Evolutionary conservation across 1,284 basidiomycete species (phyloP), one percentile per base, ranked within the genome.

Genomic region (Rhizopogon parksii): DNA sequence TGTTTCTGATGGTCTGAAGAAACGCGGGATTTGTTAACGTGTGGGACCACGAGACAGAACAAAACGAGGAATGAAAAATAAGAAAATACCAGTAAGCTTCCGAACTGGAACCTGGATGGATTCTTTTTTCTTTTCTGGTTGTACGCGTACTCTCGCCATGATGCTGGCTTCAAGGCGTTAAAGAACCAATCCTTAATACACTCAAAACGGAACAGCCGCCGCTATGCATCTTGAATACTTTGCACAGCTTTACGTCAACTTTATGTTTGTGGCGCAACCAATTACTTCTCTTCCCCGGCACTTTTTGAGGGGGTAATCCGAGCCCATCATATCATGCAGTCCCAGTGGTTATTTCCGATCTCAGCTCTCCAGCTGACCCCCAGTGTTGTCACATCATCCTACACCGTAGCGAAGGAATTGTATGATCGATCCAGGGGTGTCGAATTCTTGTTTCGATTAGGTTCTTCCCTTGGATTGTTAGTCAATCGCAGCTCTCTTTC

Each of bases 361-460:
- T 72, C 76, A 46, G 73, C 80, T 6, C 71, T 90, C 8, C 64
- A 73, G 39, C 65, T 66, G 27, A 84, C 83, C 0, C 87, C 88
- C 9, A 75, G 69, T 52, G 60, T 65, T 11, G 64, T 63, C 32
- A 71, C 71, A 12, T 80, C 84, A 1, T 63, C 62, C n/a, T 78
- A 75, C 53, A 65, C 81, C 30, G 61, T 84, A 24, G 74, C 81
- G 57, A 81, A 76, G 56, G 83, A 90, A 60, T 71, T 89, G 11
- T 85, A 85, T 61, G 85, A 89, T 58, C 76, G 88, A 49, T 80
- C 84, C 25, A 75, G 83, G 68, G 88, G 87, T 38, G 78, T 90
- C 52, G 88, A 91, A 61, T 88, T 90, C 67, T 73, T 91, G 27
- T 90, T 84, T 65, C 82, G 88, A 47, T 65, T 91, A 45, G 88